Percentiles rank a stretch among this genome's conserved stretches.
phyloP scores from a whole-genome alignment of 75 land plant genomes.

The Selaginella moellendorffii region DNA sequence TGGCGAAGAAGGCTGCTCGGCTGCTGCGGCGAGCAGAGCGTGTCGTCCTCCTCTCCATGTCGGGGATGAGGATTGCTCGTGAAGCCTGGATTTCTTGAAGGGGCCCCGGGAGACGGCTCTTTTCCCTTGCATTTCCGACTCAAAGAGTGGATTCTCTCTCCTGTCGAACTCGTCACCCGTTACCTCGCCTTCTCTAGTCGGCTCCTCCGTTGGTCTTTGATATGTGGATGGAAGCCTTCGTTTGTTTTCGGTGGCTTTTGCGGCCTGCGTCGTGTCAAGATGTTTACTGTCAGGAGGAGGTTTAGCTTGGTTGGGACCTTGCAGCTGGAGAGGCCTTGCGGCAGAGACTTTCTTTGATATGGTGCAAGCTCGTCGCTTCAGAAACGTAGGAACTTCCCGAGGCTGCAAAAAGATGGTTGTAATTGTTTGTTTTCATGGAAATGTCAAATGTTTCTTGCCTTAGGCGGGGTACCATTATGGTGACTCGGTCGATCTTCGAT shows the following conservation, averaged over 20 bases:
- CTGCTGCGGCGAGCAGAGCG: too few relatives aligned
- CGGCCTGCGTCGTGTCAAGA: neutral
- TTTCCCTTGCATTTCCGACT: neutral
- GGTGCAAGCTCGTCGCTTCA: neutral
- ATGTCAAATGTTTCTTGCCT: neutral
- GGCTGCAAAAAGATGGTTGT: neutral
- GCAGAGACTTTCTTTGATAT: neutral
- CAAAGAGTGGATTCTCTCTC: neutral
- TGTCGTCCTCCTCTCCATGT: neutral
- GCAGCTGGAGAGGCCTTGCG: neutral
- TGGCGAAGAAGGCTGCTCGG: too few relatives aligned
- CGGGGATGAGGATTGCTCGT: neutral
- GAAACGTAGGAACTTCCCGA: neutral
- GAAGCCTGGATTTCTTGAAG: neutral
- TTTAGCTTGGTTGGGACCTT: neutral
- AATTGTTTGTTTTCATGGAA: neutral
- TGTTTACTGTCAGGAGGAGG: neutral
- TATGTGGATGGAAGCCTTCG: neutral
- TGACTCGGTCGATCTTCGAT: neutral
- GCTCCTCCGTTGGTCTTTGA: neutral
- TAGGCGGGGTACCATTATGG: neutral
- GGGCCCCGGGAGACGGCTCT: neutral
- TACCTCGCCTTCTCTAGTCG: neutral
- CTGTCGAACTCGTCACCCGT: neutral
- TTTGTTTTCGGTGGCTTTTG: neutral